These are phyloP conservation scores for Eleusine coracana DNA, from an alignment of 176 grass and related monocot species.

Conservation along the genomic window DNA sequence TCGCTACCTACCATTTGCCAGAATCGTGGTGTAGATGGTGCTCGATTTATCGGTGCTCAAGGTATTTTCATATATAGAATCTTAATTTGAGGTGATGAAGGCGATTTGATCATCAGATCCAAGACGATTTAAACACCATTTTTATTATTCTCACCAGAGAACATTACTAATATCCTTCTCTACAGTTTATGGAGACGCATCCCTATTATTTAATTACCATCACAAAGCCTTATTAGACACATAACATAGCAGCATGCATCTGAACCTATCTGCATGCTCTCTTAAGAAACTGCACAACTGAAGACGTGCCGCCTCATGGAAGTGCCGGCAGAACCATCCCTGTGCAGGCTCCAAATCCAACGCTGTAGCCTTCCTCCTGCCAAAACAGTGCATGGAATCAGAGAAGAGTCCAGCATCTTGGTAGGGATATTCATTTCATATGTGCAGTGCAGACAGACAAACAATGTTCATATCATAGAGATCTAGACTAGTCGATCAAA, in stretches of 20 bases:
- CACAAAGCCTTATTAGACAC: neutral
- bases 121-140: neutral
- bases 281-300: neutral
- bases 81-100: neutral
- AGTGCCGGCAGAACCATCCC: slow-evolving; percentile 71
- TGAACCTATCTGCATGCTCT: neutral
- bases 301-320: slow-evolving; percentile 46
- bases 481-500: neutral
- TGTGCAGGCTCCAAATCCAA: slow-evolving; percentile 88
- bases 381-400: slow-evolving; percentile 14
- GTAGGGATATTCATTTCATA: neutral
- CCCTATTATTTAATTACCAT: slow-evolving; percentile 4
- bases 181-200: neutral
- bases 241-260: neutral
- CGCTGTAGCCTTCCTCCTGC: slow-evolving; percentile 75
- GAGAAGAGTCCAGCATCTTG: neutral
- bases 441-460: neutral
- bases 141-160: neutral
- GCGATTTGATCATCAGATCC: neutral
- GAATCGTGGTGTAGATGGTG: neutral
- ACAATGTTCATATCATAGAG: neutral
- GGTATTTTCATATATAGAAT: neutral
- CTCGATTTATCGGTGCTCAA: no score
- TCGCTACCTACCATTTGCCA: neutral
- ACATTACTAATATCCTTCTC: neutral